These are phyloP conservation scores for Extremus antarcticus DNA, from an alignment of 495 filamentous ascomycete genomes.

Conservation along the genomic window DNA sequence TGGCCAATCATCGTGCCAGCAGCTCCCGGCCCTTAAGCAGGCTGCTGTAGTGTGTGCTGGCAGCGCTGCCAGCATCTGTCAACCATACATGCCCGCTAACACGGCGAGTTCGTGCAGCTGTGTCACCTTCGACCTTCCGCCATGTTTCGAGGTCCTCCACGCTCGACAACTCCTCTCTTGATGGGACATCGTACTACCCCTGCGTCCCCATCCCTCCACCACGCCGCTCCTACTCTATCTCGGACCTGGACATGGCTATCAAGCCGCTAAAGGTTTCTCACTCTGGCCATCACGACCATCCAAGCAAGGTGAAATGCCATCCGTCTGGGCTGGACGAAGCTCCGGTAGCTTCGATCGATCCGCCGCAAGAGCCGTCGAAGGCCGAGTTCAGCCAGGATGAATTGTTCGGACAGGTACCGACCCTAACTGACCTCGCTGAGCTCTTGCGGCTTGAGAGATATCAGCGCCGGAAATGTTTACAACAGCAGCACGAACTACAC, in stretches of 20 bases:
- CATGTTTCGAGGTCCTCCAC: constrained; percentile 15
- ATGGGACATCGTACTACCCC: neutral
- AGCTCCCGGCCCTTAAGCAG: neutral
- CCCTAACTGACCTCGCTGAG: constrained; percentile 60
- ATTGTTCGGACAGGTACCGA: constrained; percentile 23
- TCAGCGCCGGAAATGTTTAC: constrained; percentile 59
- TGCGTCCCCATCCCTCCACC: neutral
- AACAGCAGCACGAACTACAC: constrained; percentile 55
- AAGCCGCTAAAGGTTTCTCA: neutral
- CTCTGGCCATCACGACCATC: neutral
- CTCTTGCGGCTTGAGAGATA: constrained; percentile 59
- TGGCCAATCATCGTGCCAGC: constrained; percentile 9
- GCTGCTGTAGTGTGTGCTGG: constrained; percentile 17
- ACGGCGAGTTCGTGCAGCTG: constrained; percentile 14
- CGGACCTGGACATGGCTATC: constrained; percentile 10
- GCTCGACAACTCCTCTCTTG: neutral
- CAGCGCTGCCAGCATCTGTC: constrained; percentile 14
- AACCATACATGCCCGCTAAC: constrained; percentile 16
- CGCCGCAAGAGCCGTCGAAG: neutral
- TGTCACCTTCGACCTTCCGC: constrained; percentile 8
- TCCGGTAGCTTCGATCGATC: neutral
- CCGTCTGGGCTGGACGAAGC: neutral
- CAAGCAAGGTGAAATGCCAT: neutral
- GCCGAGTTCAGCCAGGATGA: neutral
- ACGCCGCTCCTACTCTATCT: constrained; percentile 4